Percentiles rank a stretch among this genome's conserved stretches.
phyloP scores from a whole-genome alignment of 306 rosid species.

The Pterocarpus santalinus region DNA sequence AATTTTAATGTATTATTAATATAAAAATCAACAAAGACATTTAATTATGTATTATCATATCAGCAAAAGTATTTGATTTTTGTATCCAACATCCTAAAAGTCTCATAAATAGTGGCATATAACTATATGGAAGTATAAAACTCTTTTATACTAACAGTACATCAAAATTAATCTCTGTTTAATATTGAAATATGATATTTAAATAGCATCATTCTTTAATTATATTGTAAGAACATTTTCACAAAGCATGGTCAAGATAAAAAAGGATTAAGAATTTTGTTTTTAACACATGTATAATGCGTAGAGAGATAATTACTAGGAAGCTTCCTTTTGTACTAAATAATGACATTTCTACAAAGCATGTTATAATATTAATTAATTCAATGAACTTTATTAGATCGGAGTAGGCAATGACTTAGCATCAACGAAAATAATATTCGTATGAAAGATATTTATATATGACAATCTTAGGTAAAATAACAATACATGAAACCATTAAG shows the following conservation, averaged over 20 bases:
- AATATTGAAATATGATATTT: too few relatives aligned
- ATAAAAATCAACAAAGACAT: too few relatives aligned
- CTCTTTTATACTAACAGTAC: too few relatives aligned
- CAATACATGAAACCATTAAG: constrained; percentile 64
- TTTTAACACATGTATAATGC: constrained; percentile 42
- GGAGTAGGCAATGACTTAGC: constrained; percentile 52
- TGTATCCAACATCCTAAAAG: too few relatives aligned
- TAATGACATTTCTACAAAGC: constrained; percentile 57
- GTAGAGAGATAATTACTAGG: constrained; percentile 60
- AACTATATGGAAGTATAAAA: too few relatives aligned
- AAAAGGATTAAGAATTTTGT: background rate
- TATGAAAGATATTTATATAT: constrained; percentile 39
- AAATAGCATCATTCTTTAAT: too few relatives aligned
- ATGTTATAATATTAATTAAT: constrained; percentile 11
- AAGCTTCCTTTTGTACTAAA: constrained; percentile 69
- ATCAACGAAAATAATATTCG: constrained; percentile 57
- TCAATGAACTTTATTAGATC: constrained; percentile 61
- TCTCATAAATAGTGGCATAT: too few relatives aligned
- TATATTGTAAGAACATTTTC: background rate
- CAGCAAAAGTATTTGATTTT: too few relatives aligned
- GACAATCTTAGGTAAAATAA: constrained; percentile 55
- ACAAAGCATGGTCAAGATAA: background rate
- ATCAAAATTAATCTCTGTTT: too few relatives aligned
- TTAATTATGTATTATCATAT: too few relatives aligned
- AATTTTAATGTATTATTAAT: too few relatives aligned